Percentiles rank a stretch among this genome's conserved stretches.
phyloP scores from a whole-genome alignment of 140 eudicot genomes.

The Flaveria floridana region DNA sequence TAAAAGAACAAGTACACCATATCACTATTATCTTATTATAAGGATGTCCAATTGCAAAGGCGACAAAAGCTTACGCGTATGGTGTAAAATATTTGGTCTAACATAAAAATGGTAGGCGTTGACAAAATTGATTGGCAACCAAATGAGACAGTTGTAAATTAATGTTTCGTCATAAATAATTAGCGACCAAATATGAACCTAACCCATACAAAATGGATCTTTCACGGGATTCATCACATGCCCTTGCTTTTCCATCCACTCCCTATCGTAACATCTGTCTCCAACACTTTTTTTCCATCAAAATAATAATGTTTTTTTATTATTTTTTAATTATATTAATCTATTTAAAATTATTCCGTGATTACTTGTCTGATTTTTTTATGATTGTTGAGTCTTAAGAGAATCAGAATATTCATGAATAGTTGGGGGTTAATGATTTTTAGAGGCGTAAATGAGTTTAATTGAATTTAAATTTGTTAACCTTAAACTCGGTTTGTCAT shows the following conservation, averaged over 20 bases:
- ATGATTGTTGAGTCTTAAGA: background rate
- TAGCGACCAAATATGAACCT: slow-evolving; percentile 21
- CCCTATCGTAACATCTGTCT: slow-evolving; percentile 23
- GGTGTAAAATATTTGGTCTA: background rate
- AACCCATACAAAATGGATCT: slow-evolving; percentile 18
- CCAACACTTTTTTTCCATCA: background rate
- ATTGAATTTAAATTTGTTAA: too few relatives aligned
- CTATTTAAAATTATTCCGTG: background rate
- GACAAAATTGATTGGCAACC: slow-evolving; percentile 16
- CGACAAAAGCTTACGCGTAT: background rate
- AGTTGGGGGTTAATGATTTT: background rate
- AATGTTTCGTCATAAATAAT: background rate
- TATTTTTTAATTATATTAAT: background rate
- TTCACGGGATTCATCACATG: slow-evolving; percentile 32
- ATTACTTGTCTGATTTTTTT: background rate
- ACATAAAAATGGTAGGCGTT: slow-evolving; percentile 14
- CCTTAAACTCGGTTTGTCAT: too few relatives aligned
- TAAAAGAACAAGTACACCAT: too few relatives aligned
- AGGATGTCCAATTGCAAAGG: too few relatives aligned
- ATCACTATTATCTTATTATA: too few relatives aligned
- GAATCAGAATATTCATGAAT: background rate
- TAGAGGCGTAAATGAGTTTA: too few relatives aligned
- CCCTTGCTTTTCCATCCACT: slow-evolving; percentile 14
- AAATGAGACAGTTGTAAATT: slow-evolving; percentile 20
- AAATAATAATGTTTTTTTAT: background rate